These are phyloP conservation scores for Colletotrichum tabaci DNA, from an alignment of 2,329 filamentous ascomycete species.

Conservation along the genomic window DNA sequence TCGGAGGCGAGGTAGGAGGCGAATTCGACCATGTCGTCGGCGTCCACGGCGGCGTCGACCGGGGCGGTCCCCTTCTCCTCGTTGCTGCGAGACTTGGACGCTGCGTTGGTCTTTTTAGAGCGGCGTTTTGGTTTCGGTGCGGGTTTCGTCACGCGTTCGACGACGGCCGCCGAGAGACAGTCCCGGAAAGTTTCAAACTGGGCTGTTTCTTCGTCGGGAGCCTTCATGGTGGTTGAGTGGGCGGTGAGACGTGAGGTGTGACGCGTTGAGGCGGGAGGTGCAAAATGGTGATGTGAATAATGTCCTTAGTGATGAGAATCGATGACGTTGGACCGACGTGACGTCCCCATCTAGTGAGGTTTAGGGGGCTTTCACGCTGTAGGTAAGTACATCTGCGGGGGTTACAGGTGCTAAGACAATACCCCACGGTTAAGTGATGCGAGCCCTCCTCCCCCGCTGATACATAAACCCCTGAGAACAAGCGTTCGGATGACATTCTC, in stretches of 20 bases:
- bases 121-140: slow-evolving; percentile 63
- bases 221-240: slow-evolving; percentile 63
- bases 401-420: slow-evolving; percentile 15
- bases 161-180: slow-evolving; percentile 78
- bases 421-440: slow-evolving; percentile 26
- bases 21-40: slow-evolving; percentile 84
- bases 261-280: not conserved
- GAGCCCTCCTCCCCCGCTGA: not conserved
- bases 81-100: not conserved
- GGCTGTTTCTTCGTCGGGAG: slow-evolving; percentile 22
- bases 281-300: not conserved
- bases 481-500: slow-evolving; percentile 16
- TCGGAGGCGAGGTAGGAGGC: slow-evolving; percentile 82
- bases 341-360: slow-evolving; percentile 14
- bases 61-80: not conserved
- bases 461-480: not conserved
- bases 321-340: slow-evolving; percentile 32
- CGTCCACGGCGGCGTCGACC: slow-evolving; percentile 51
- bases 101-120: slow-evolving; percentile 49
- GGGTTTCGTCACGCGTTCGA: slow-evolving; percentile 69
- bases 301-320: not conserved
- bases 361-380: slow-evolving; percentile 11
- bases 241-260: slow-evolving; percentile 26
- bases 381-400: not conserved
- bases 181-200: slow-evolving; percentile 76